Percentiles rank a stretch among this genome's conserved stretches.
phyloP scores from a whole-genome alignment of 1,139 yeast genomes.

The Debaryomycetaceae sp. region DNA sequence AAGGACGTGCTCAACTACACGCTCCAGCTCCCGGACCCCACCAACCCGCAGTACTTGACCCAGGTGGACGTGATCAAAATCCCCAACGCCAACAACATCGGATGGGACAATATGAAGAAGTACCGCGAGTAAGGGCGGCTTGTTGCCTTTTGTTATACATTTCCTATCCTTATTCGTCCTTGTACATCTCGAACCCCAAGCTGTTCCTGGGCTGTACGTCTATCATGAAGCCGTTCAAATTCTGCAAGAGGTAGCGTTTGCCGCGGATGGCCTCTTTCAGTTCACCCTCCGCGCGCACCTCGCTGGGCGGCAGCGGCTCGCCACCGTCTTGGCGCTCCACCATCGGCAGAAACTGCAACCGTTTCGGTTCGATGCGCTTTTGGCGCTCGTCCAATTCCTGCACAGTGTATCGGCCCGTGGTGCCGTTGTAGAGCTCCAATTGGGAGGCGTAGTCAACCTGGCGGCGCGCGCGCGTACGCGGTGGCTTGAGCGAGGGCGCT shows the following conservation, averaged over 20 bases:
- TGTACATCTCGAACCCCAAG: constrained; percentile 17
- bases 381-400: constrained; percentile 18
- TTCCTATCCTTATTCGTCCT: constrained; percentile 10
- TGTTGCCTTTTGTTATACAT: background rate
- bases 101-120: constrained; percentile 44
- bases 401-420: constrained; percentile 22
- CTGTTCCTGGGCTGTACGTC: constrained; percentile 12
- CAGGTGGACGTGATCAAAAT: constrained; percentile 39
- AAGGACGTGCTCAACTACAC: constrained; percentile 34
- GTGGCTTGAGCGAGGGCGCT: constrained; percentile 4
- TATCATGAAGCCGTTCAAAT: constrained; percentile 11
- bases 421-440: constrained; percentile 23
- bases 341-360: constrained; percentile 12
- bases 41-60: constrained; percentile 32
- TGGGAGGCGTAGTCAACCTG: constrained; percentile 22
- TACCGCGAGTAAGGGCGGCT: constrained; percentile 14
- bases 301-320: background rate
- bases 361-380: constrained; percentile 23
- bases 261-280: constrained; percentile 14
- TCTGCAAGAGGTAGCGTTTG: constrained; percentile 14
- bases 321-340: constrained; percentile 3
- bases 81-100: constrained; percentile 43
- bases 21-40: constrained; percentile 27
- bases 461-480: too few relatives aligned
- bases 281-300: constrained; percentile 5